Evolutionary conservation across 768 basidiomycete species (phyloP).

Genomic region (Mycena venus): DNA sequence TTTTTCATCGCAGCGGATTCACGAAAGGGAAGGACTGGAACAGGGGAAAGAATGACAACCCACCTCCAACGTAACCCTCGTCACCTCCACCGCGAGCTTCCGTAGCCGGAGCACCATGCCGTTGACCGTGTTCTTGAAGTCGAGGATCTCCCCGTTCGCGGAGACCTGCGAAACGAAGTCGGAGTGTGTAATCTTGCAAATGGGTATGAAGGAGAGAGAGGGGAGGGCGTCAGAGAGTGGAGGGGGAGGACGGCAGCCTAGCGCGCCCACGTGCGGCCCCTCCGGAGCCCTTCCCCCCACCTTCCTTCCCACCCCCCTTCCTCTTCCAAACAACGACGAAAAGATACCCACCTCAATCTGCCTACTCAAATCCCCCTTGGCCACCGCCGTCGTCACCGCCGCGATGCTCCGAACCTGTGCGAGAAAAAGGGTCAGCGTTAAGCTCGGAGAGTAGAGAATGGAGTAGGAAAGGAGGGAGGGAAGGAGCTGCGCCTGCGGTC

Average conservation of each 20-base stretch:
- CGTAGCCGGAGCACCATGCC: conserved; percentile 92
- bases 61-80: conserved; percentile 93
- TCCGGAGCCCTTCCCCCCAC: too few species aligned
- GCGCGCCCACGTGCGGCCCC: too few species aligned
- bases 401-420: conserved; percentile 82
- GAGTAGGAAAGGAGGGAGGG: not conserved
- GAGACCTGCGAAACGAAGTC: conserved; percentile 93
- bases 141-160: conserved; percentile 92
- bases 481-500: too few species aligned
- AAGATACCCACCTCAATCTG: conserved; percentile 62
- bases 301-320: too few species aligned
- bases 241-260: too few species aligned
- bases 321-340: too few species aligned
- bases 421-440: not conserved
- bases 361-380: conserved; percentile 79
- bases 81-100: conserved; percentile 85
- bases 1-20: too few species aligned
- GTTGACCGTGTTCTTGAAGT: conserved; percentile 94
- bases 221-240: not conserved
- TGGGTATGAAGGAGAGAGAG: not conserved
- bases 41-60: not conserved
- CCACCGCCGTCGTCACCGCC: conserved; percentile 81
- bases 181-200: too few species aligned
- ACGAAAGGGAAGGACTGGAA: too few species aligned
- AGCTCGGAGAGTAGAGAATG: not conserved